Conservation (phyloP, 768 basidiomycete species). For the Phaffia tasmanica region DNA sequence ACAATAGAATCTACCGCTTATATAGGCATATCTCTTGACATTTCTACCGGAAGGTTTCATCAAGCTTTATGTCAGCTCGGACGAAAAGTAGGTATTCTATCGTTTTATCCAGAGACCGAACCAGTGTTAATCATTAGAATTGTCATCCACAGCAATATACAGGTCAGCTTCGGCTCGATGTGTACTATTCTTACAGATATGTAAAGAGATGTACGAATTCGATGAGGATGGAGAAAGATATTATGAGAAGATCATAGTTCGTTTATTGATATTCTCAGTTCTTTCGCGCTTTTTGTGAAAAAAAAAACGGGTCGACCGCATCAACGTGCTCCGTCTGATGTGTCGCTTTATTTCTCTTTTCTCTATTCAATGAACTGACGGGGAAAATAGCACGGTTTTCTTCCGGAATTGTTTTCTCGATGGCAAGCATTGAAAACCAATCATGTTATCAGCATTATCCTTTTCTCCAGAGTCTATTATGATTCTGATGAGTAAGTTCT, state of each 20-base stretch:
- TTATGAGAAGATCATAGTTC: constrained; percentile 82
- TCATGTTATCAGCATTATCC: constrained; percentile 85
- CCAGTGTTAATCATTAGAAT: not conserved
- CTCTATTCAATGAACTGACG: not conserved
- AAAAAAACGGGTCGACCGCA: not conserved
- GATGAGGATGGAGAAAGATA: constrained; percentile 90
- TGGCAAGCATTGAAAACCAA: constrained; percentile 79
- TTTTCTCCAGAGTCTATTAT: constrained; percentile 72
- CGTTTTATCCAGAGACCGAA: not conserved
- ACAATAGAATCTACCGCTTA: constrained; percentile 65
- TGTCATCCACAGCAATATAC: too few relatives aligned
- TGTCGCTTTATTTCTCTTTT: not conserved
- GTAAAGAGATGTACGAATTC: constrained; percentile 92
- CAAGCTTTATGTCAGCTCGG: not conserved
- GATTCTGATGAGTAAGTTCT: constrained; percentile 33
- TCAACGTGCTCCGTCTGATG: not conserved
- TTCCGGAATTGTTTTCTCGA: constrained; percentile 72
- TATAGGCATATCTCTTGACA: constrained; percentile 88
- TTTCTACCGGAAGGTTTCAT: constrained; percentile 69
- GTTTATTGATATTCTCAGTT: constrained; percentile 17
- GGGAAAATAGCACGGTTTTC: constrained; percentile 47
- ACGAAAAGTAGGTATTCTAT: not conserved
- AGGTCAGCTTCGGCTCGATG: too few relatives aligned
- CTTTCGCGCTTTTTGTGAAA: not conserved
- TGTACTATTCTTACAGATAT: constrained; percentile 79